These are phyloP conservation scores for Erythrophleum ivorense DNA, from an alignment of 331 rosid species.

Conservation along the genomic window DNA sequence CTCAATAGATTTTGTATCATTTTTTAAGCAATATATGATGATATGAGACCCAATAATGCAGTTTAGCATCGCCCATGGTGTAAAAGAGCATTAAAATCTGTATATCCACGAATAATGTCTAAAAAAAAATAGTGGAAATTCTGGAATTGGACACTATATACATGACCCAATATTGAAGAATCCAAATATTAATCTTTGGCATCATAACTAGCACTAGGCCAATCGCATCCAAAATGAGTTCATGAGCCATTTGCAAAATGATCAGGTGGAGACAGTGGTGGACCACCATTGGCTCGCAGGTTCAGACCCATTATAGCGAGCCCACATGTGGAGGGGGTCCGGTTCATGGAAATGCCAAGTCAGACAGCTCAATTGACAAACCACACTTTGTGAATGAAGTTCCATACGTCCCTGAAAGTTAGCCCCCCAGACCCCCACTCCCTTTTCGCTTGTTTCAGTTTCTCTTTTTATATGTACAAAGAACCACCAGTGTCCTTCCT, in stretches of 20 bases:
- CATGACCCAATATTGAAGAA: background rate
- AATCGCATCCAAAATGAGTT: background rate
- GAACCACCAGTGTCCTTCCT: background rate
- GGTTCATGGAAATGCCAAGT: background rate
- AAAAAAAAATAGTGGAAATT: constrained; percentile 1
- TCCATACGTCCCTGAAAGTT: background rate
- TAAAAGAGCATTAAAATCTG: background rate
- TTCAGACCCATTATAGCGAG: background rate
- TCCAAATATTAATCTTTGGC: constrained; percentile 21
- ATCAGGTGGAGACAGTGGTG: constrained; percentile 14
- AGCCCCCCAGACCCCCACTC: constrained; percentile 2
- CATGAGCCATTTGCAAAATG: background rate
- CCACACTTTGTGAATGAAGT: background rate
- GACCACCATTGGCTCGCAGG: background rate
- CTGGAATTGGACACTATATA: background rate
- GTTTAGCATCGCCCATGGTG: background rate
- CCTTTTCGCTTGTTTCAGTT: background rate
- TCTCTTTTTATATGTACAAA: too few species aligned
- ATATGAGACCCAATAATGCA: background rate
- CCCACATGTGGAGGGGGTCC: constrained; percentile 27
- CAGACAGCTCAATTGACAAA: background rate
- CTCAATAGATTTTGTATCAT: background rate
- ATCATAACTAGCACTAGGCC: background rate
- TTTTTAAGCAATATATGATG: background rate
- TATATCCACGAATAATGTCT: background rate